Evolutionary conservation across 1,284 basidiomycete species (phyloP).

Genomic region (Agroathelia rolfsii): DNA sequence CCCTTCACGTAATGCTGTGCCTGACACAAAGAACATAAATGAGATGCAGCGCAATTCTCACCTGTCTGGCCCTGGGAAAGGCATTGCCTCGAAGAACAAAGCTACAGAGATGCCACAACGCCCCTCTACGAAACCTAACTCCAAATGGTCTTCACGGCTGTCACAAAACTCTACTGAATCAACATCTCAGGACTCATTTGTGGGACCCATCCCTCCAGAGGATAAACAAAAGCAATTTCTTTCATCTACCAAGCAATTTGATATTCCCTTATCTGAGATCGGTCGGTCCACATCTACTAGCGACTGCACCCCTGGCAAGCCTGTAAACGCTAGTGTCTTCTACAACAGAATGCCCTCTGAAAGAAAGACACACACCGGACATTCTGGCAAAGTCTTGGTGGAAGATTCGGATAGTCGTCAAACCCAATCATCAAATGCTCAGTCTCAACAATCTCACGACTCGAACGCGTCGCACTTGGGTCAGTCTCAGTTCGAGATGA

Average conservation of each 20-base stretch:
- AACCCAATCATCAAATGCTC: constrained; percentile 16
- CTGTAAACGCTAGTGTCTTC: no score
- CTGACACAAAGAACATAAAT: constrained; percentile 16
- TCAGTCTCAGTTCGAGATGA: no score
- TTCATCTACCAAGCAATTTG: constrained; percentile 40
- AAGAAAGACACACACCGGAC: no score
- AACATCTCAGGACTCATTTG: constrained; percentile 53
- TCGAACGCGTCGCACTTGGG: no score
- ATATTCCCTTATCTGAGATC: constrained; percentile 48
- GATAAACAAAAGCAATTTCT: constrained; percentile 38
- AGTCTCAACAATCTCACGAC: no score
- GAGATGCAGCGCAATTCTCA: constrained; percentile 18
- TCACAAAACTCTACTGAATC: constrained; percentile 26
- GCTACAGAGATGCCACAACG: constrained; percentile 6
- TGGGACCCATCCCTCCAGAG: constrained; percentile 29
- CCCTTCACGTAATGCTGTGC: constrained; percentile 18
- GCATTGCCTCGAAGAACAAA: constrained; percentile 8
- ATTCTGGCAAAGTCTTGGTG: no score
- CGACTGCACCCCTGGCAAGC: no score
- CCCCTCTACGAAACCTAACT: constrained; percentile 5
- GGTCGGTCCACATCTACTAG: no score
- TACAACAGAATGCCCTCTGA: no score
- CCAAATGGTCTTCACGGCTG: constrained; percentile 12
- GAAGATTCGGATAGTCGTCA: constrained; percentile 9
- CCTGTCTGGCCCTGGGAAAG: constrained; percentile 15